These are phyloP conservation scores for Phytopythium vexans DNA, from an alignment of 352 stramenopile species.

Conservation along the genomic window DNA sequence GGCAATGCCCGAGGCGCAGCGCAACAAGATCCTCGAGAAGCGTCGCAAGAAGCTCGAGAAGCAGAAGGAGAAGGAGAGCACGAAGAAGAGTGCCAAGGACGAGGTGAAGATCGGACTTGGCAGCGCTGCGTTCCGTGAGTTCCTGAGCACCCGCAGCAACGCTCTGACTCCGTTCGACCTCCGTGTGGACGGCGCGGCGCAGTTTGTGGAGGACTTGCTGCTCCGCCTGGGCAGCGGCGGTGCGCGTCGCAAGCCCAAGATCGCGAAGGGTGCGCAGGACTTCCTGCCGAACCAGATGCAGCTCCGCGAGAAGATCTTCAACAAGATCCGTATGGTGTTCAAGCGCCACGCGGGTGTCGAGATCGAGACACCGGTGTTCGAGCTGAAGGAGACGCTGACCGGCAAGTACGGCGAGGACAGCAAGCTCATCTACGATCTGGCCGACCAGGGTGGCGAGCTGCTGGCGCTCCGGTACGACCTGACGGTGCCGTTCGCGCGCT, in stretches of 20 bases:
- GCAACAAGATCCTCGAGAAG: conserved; percentile 75
- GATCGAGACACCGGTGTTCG: conserved; percentile 98
- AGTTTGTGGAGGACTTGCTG: conserved; percentile 67
- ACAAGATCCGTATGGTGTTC: conserved; percentile 97
- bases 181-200: conserved; percentile 30
- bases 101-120: conserved; percentile 66
- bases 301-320: conserved; percentile 96
- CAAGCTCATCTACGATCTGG: conserved; percentile 99
- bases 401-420: conserved; percentile 99
- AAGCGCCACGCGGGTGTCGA: conserved; percentile 97
- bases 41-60: conserved; percentile 83
- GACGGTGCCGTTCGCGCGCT: conserved; percentile 98
- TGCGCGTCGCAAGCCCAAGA: conserved; percentile 80
- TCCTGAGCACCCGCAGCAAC: conserved; percentile 27
- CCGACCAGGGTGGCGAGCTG: conserved; percentile 96
- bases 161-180: conserved; percentile 61
- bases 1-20: conserved; percentile 72
- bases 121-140: conserved; percentile 57
- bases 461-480: conserved; percentile 96
- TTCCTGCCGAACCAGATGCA: conserved; percentile 96
- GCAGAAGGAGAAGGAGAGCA: conserved; percentile 77
- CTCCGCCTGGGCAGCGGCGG: conserved; percentile 64
- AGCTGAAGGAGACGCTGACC: conserved; percentile 98
- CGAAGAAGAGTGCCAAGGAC: conserved; percentile 71
- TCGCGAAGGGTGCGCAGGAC: conserved; percentile 93